phyloP scores from a whole-genome alignment of 345 rosid species.

The Brassica incana region DNA sequence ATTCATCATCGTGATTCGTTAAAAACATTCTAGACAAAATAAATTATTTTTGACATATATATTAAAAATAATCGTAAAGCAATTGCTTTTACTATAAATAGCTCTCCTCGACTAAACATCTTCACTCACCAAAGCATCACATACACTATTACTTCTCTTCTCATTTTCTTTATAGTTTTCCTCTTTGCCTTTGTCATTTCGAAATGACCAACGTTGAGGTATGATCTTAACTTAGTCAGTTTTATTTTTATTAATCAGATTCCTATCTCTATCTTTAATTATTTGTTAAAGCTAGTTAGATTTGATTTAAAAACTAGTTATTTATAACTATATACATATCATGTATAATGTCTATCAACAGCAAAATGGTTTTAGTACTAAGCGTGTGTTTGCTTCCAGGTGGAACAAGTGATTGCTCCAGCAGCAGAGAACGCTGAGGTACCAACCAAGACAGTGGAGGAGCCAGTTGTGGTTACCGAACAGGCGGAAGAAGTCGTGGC shows the following conservation, averaged over 20 bases:
- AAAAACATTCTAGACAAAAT: not conserved
- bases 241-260: not conserved
- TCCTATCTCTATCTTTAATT: not conserved
- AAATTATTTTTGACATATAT: not conserved
- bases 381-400: conserved; percentile 6
- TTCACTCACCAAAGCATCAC: conserved; percentile 26
- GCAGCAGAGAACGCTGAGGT: conserved; percentile 34
- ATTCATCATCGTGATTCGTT: conserved; percentile 23
- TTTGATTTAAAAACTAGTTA: not conserved
- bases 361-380: not conserved
- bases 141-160: conserved; percentile 9
- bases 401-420: conserved; percentile 35
- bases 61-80: conserved; percentile 6
- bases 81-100: conserved; percentile 32
- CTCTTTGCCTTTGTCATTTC: not conserved
- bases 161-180: not conserved
- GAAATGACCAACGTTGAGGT: conserved; percentile 40
- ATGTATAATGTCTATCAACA: not conserved
- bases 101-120: conserved; percentile 3
- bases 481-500: conserved; percentile 9
- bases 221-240: not conserved
- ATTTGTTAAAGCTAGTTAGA: not conserved
- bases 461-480: conserved; percentile 27
- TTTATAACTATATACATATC: not conserved
- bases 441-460: conserved; percentile 32